These are phyloP conservation scores for Nemania abortiva DNA, from an alignment of 2,329 filamentous ascomycete species.

Conservation along the genomic window DNA sequence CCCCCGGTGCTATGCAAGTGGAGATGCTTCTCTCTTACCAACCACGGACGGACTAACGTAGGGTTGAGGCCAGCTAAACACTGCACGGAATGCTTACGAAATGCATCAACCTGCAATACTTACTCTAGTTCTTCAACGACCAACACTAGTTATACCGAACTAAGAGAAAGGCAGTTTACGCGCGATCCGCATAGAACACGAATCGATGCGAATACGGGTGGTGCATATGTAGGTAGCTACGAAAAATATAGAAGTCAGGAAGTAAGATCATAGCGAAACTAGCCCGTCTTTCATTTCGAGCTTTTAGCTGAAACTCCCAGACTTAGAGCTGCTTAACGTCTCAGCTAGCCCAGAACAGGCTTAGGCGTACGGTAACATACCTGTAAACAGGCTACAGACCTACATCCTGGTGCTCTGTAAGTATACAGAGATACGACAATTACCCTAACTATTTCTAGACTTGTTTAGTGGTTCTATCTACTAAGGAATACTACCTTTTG, in stretches of 20 bases:
- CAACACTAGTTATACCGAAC: neutral
- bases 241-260: neutral
- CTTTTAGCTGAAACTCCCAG: neutral
- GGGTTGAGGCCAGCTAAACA: neutral
- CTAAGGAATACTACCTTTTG: neutral
- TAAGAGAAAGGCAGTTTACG: neutral
- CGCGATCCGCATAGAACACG: neutral
- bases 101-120: neutral
- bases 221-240: neutral
- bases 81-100: neutral
- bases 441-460: too few relatives aligned
- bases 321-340: neutral
- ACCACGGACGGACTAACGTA: neutral
- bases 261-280: neutral
- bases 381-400: too few relatives aligned
- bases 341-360: neutral
- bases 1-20: slow-evolving; percentile 1
- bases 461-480: too few relatives aligned
- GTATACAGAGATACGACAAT: too few relatives aligned
- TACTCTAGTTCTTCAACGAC: neutral
- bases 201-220: neutral
- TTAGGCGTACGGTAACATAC: too few relatives aligned
- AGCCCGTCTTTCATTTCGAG: too few relatives aligned
- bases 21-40: neutral
- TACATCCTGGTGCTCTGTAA: too few relatives aligned